Evolutionary conservation across 2,329 filamentous ascomycete genomes (phyloP), one percentile per base, ranked within the genome.

Genomic region (Fusarium brevicatenulatum): DNA sequence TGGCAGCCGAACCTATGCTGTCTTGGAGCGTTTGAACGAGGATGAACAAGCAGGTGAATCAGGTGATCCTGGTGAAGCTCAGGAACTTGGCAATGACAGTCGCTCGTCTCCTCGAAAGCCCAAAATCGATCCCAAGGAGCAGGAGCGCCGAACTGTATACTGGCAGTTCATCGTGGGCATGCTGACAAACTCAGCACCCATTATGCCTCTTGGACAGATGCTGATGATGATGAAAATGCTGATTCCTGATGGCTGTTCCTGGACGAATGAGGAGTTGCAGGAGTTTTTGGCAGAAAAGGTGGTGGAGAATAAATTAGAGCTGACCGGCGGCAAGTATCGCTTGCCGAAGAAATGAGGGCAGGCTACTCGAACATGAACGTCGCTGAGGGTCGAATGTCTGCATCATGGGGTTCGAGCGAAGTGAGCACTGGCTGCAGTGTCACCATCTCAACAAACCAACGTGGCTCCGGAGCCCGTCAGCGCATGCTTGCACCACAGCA

Each of bases 191-290:
- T 92, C 94, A 76, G 92, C 92, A 23, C 90, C 88, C 23, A 83
- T 92, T 34, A 96, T 98, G 93, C 91, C 93, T 56, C 84, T 95
- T 66, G 87, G 87, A 62, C 90, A 95, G 80, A 97, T 99, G 73
- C 88, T 91, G 13, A 97, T 95, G 92, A 98, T 98, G 94, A 88
- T 99, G 87, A 94, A 94, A 83, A 95, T 98, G 88, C 88, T 95
- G 66, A 91, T 98, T 58, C 90, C 93, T 1, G 94, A 94, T 18
- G 95, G 95, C 4, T 98, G 97, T 79, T 90, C 93, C 1, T 97
- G 94, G 88, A 94, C 92, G 70, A 93, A 93, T 78, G 95, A 97
- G 79, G 95, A 98, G 83, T 83, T 98, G 70, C 90, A 91, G 77
- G 93, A 92, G 80, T 93, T 98, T 80, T 82, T 98, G 65, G 89